A percentile compares a stretch with the other conserved stretches of the same genome.
Evolutionary conservation across 345 rosid species (phyloP).

Genomic region (Syzygium aromaticum): DNA sequence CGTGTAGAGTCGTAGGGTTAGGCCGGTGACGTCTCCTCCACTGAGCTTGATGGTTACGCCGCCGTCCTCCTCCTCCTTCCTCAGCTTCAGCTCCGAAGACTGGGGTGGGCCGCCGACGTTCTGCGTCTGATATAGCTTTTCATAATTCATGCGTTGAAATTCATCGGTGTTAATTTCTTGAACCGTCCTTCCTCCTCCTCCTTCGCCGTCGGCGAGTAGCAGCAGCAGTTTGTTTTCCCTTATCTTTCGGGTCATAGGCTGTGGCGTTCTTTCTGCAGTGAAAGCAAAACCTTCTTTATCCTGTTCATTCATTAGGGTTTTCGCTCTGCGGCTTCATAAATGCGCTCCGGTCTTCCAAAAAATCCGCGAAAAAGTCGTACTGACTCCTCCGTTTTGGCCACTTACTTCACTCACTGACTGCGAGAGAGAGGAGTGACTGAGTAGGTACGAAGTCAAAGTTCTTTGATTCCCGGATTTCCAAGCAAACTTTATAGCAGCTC

Average conservation of each 20-base stretch:
- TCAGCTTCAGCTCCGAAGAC: neutral
- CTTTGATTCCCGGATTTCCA: neutral
- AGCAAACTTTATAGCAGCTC: neutral
- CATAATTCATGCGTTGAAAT: neutral
- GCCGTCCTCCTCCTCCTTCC: neutral
- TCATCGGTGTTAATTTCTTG: neutral
- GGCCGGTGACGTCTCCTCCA: neutral
- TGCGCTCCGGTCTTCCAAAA: neutral
- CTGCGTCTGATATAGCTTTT: neutral
- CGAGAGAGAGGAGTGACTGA: neutral
- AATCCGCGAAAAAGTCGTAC: neutral
- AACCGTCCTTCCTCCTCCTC: neutral
- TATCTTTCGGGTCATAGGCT: neutral
- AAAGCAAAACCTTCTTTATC: neutral
- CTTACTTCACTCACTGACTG: neutral
- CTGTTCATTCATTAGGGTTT: neutral
- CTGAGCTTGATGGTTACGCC: neutral
- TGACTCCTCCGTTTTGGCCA: neutral
- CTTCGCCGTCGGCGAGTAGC: neutral
- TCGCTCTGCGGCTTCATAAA: neutral
- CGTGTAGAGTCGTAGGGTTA: neutral
- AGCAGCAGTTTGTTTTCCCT: neutral
- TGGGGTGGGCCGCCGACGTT: neutral
- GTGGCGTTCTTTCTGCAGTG: neutral
- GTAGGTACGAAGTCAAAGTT: neutral